Base-by-base conservation (phyloP, 2,329 filamentous ascomycete genomes). In the Didymella lethalis region DNA sequence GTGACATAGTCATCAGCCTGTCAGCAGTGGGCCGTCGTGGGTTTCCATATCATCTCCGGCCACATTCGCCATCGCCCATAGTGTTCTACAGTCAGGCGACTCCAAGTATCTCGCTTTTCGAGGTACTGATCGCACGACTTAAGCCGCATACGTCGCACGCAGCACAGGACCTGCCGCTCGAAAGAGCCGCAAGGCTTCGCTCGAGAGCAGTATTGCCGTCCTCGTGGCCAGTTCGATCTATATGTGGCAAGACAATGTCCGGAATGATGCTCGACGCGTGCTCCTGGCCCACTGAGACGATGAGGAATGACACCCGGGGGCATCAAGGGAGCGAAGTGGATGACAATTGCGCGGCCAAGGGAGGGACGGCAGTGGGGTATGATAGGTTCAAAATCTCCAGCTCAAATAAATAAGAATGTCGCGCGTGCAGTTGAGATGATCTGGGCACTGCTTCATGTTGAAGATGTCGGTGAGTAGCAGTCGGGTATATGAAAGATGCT, bases 191-290 rank as follows among this genome's bases (percentile, higher is more conserved):
- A 57, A 25, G 38, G 48, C 56, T 47, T 45, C 46, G n/a, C 32
- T 48, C 47, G 20, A 53, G 56, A 54, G 26, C 48, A 52, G 52
- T 53, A 54, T 54, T 50, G 32, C 28, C 56, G 48, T 50, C 56
- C 60, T 55, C 56, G 56, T 57, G 56, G 56, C 53, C 51, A 41
- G 46, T 41, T 23, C 28, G 34, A 32, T 49, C 55, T 59, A 49
- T 29, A 50, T 50, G 41, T 50, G 53, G 58, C 48, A 38, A 61
- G 43, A 59, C 58, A 54, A 36, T 20, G 38, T 48, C 52, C 57
- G 58, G 58, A 64, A 61, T 64, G 58, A 64, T 47, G 49, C 36
- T 48, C 48, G 34, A 59, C 48, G 50, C 52, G 52, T 61, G 54
- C 45, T 28, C 50, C 23, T 48, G 36, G 48, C 32, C 29, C 49